Evolutionary conservation across 352 stramenopile species (phyloP), one percentile per base, ranked within the genome.

Genomic region (Phytophthora megakarya): DNA sequence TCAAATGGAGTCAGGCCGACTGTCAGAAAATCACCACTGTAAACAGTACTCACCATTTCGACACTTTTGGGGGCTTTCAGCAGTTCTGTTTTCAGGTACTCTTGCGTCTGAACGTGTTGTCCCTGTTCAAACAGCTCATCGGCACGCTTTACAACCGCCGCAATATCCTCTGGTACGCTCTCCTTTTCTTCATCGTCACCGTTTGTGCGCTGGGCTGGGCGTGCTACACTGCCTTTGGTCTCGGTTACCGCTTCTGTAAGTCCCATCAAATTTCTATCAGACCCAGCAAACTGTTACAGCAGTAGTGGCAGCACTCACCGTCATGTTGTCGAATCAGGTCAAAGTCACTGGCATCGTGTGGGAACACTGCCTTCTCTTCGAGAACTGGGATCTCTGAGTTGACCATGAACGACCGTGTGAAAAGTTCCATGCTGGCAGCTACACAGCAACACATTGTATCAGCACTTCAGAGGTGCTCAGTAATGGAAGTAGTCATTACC

Each of bases 341-440:
- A 52, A 88, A 88, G 46, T 90, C 78, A 46, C 61, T 73, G 8
- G 81, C 67, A 55, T 87, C 67, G 47, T 81, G 60, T 1, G 77
- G 75, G 35, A 88, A 90, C 9, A 90, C 78, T 1, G 67, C 49
- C 47, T 92, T 92, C 3, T 86, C 73, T 10, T 59, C 58, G 13
- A 92, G 51, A 47, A 86, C 66, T 15, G 74, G 73, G 3, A 86
- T 61, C 3, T 77, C 67, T 26, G 68, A 25, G 10, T 30, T 54
- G 21, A 43, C 37, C 1, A 61, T 65, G 3, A 66, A 38, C 13
- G 67, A 65, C 6, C 67, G 65, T 19, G 52, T 78, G 25, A 86
- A 48, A 50, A 85, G 47, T 30, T 86, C 78, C 11, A 87, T 71
- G n/a, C 71, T 86, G 30, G 78, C 68, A 51, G 79, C 75, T 81